A percentile compares a stretch with the other conserved stretches of the same genome.
These are phyloP conservation scores for Penicillium silybi DNA, from an alignment of 495 filamentous ascomycete genomes.

Conservation along the genomic window DNA sequence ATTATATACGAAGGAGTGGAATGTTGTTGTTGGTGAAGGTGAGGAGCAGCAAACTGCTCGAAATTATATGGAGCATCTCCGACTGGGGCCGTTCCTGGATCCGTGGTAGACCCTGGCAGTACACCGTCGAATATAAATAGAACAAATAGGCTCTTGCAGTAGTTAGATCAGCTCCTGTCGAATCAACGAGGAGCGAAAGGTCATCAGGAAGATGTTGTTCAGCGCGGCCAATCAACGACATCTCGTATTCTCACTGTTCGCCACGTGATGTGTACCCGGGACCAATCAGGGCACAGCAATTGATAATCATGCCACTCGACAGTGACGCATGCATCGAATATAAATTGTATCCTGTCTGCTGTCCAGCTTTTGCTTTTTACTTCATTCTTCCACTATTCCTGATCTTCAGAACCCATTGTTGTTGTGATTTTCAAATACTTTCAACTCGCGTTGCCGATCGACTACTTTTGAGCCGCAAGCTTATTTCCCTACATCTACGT, in stretches of 20 bases:
- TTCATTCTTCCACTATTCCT: neutral
- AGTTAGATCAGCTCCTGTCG: neutral
- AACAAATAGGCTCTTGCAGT: neutral
- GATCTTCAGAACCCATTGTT: neutral
- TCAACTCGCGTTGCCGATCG: neutral
- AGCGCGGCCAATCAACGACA: neutral
- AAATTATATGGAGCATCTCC: neutral
- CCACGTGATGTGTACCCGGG: neutral
- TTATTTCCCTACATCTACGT: constrained; percentile 7
- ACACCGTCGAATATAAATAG: neutral
- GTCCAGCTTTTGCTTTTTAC: neutral
- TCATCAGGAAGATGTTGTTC: neutral
- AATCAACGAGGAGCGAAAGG: neutral
- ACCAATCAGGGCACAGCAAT: constrained; percentile 28
- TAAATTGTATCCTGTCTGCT: constrained; percentile 22
- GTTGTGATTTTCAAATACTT: neutral
- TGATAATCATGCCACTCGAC: constrained; percentile 24
- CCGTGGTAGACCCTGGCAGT: neutral
- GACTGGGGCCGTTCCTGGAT: neutral
- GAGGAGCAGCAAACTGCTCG: no score
- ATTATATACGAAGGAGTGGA: no score
- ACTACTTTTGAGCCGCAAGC: neutral
- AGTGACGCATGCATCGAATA: constrained; percentile 20
- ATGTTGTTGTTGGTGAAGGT: no score
- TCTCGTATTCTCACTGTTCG: neutral